Percentiles rank a stretch among this genome's conserved stretches.
Conservation (phyloP, 805 yeast species). For the Teunomyces funiuensis region DNA sequence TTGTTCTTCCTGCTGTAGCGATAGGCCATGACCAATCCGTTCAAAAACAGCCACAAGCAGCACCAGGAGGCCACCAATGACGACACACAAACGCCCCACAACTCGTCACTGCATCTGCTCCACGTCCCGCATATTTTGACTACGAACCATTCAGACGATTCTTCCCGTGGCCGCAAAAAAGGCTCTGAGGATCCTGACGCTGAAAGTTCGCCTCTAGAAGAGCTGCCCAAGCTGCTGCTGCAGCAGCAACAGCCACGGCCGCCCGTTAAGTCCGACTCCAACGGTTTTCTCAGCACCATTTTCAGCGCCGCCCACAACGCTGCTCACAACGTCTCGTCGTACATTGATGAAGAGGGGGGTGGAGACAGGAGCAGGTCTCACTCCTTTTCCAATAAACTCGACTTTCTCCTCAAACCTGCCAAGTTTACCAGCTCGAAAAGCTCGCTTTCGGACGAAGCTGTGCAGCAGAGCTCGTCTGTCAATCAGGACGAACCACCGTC, state of each 20-base stretch:
- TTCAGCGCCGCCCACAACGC: constrained; percentile 50
- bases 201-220: background rate
- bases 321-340: constrained; percentile 22
- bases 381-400: constrained; percentile 23
- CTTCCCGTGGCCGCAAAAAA: constrained; percentile 1
- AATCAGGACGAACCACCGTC: constrained; percentile 1
- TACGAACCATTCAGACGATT: background rate
- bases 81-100: background rate
- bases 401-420: constrained; percentile 23
- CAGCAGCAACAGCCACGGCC: constrained; percentile 3
- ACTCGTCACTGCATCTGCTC: constrained; percentile 2
- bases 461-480: background rate
- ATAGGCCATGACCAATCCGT: constrained; percentile 2
- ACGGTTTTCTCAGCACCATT: constrained; percentile 45
- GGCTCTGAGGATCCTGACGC: background rate
- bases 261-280: constrained; percentile 13
- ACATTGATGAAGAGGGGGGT: constrained; percentile 11
- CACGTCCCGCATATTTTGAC: background rate
- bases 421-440: constrained; percentile 13
- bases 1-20: background rate
- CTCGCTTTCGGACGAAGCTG: constrained; percentile 4
- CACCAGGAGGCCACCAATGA: background rate
- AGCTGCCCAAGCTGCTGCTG: background rate
- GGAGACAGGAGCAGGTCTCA: constrained; percentile 1
- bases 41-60: constrained; percentile 5